Conservation (phyloP, 1,284 basidiomycete species). For the Malassezia nana region DNA sequence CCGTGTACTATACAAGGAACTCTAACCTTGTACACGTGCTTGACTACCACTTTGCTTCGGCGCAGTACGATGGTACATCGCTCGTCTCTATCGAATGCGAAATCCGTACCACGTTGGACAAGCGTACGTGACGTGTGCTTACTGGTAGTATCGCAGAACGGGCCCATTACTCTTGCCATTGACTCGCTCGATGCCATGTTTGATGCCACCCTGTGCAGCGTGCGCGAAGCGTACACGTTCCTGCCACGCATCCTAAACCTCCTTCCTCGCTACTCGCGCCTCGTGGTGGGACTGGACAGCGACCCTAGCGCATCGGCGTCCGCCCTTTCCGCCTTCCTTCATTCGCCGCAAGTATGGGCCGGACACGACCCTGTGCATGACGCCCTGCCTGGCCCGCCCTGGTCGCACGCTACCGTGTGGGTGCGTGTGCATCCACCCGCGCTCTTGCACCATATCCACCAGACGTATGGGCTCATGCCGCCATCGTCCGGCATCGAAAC, state of each 20-base stretch:
- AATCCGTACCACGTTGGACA: neutral
- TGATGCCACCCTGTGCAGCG: conserved; percentile 11
- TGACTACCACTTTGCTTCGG: conserved; percentile 15
- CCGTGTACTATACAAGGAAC: conserved; percentile 3
- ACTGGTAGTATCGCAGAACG: neutral
- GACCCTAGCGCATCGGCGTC: conserved; percentile 16
- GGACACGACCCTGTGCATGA: conserved; percentile 1
- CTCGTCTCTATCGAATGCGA: neutral
- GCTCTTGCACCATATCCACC: conserved; percentile 22
- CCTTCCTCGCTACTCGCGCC: conserved; percentile 18
- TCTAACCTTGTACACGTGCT: neutral
- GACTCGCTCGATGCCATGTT: conserved; percentile 32
- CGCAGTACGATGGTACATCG: conserved; percentile 11
- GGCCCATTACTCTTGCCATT: conserved; percentile 22
- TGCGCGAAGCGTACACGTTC: conserved; percentile 12
- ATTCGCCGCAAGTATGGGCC: conserved; percentile 26
- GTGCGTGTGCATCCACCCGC: conserved; percentile 23
- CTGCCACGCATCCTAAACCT: conserved; percentile 14
- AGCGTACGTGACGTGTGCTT: neutral
- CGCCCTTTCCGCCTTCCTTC: conserved; percentile 18
- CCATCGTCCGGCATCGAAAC: conserved; percentile 16
- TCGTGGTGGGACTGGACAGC: conserved; percentile 24
- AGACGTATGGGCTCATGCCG: conserved; percentile 29
- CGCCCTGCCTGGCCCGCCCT: neutral
- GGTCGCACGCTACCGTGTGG: conserved; percentile 6